phyloP scores from a whole-genome alignment of 148 eudicot species.

The Spergularia marina region DNA sequence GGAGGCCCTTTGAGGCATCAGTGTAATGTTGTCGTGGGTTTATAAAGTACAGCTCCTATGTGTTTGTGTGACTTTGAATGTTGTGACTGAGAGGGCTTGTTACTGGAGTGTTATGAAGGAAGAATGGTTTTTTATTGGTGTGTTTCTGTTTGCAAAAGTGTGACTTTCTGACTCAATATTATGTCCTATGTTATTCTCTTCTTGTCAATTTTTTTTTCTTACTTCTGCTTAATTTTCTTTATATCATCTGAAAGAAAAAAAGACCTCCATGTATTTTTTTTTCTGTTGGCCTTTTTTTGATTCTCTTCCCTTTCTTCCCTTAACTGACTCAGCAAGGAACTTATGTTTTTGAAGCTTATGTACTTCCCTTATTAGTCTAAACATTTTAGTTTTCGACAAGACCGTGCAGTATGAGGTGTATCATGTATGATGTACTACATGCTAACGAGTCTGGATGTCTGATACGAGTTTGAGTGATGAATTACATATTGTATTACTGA shows the following conservation, averaged over 20 bases:
- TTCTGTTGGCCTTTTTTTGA: neutral
- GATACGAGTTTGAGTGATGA: too few relatives aligned
- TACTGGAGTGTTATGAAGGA: conserved; percentile 11
- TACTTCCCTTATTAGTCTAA: too few relatives aligned
- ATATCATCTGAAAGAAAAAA: neutral
- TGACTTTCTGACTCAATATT: conserved; percentile 15
- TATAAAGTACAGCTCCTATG: neutral
- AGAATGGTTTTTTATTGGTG: conserved; percentile 1
- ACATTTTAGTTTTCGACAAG: too few relatives aligned
- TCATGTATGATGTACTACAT: too few relatives aligned
- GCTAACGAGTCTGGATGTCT: too few relatives aligned
- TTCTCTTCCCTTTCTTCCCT: neutral
- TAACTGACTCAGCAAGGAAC: conserved; percentile 1
- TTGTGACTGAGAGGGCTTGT: conserved; percentile 20
- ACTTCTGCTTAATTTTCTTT: too few relatives aligned
- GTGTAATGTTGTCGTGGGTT: neutral
- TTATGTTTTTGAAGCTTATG: neutral
- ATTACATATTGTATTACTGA: too few relatives aligned
- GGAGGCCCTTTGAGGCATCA: too few relatives aligned
- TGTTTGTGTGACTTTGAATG: conserved; percentile 7
- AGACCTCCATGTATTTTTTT: neutral
- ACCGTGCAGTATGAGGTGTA: too few relatives aligned
- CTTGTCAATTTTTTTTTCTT: neutral
- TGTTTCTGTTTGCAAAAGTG: conserved; percentile 13
- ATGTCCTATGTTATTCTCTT: neutral